These are phyloP conservation scores for Tetrapisispora fleetii DNA, from an alignment of 805 yeast genomes.

Conservation along the genomic window DNA sequence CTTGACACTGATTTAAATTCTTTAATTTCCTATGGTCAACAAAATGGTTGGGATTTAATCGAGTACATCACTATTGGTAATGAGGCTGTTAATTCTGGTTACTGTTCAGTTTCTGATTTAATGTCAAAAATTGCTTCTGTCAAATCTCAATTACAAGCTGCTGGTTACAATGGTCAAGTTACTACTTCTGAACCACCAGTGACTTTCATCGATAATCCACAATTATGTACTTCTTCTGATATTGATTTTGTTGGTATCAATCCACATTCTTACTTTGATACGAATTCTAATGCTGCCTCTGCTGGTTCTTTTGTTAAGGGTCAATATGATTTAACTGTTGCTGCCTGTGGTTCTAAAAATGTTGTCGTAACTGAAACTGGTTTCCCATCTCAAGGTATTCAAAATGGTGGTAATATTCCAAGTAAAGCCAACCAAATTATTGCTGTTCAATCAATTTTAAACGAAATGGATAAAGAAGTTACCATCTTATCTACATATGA, in stretches of 20 bases:
- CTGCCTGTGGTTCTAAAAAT: conserved; percentile 43
- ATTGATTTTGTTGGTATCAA: conserved; percentile 82
- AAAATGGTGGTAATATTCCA: conserved; percentile 70
- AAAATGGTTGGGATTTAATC: conserved; percentile 63
- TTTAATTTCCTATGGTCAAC: conserved; percentile 42
- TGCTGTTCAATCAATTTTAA: conserved; percentile 58
- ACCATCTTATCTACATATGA: conserved; percentile 72
- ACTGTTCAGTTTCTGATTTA: conserved; percentile 51
- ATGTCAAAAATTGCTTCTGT: conserved; percentile 55
- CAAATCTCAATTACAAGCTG: conserved; percentile 43
- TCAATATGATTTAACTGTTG: conserved; percentile 47
- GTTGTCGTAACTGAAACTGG: conserved; percentile 80
- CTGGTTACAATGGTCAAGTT: conserved; percentile 69
- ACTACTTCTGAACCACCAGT: conserved; percentile 91
- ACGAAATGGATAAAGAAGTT: conserved; percentile 46
- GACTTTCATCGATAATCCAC: conserved; percentile 50
- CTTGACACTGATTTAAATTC: conserved; percentile 50
- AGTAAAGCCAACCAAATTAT: conserved; percentile 54
- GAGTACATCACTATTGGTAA: conserved; percentile 77
- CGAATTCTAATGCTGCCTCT: conserved; percentile 45
- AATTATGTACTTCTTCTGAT: conserved; percentile 55
- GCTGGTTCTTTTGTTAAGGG: conserved; percentile 64
- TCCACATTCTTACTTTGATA: conserved; percentile 78
- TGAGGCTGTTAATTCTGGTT: conserved; percentile 68
- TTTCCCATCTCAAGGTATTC: conserved; percentile 66